These are phyloP conservation scores for Harrya chromipes DNA, from an alignment of 768 basidiomycete genomes.

Conservation along the genomic window DNA sequence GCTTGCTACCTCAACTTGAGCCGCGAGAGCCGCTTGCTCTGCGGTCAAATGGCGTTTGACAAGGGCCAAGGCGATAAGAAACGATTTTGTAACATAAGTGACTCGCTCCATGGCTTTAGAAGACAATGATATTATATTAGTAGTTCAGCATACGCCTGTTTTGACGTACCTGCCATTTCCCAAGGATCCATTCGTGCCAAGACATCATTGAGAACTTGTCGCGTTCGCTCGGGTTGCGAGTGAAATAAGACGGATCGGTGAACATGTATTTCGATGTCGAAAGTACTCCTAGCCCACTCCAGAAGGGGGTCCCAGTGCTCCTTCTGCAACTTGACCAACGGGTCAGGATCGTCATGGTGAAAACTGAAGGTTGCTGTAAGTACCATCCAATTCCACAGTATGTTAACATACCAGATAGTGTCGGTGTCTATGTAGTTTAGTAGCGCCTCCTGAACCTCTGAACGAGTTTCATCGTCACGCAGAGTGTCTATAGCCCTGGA, in stretches of 20 bases:
- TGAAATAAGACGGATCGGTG: constrained; percentile 71
- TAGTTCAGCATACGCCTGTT: background rate
- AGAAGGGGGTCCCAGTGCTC: constrained; percentile 88
- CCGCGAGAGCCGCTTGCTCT: constrained; percentile 80
- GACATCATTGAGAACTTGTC: constrained; percentile 52
- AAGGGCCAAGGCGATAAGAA: constrained; percentile 83
- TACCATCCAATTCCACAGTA: background rate
- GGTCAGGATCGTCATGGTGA: constrained; percentile 72
- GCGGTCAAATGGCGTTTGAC: constrained; percentile 72
- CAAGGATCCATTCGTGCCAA: constrained; percentile 70
- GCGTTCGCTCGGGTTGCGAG: constrained; percentile 68
- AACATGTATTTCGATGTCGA: constrained; percentile 61
- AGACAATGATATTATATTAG: background rate
- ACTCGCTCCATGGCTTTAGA: constrained; percentile 83
- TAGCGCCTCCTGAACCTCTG: constrained; percentile 63
- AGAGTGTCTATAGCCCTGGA: constrained; percentile 88
- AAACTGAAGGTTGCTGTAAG: constrained; percentile 49
- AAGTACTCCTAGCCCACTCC: constrained; percentile 69
- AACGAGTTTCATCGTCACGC: constrained; percentile 49
- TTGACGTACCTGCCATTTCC: constrained; percentile 80
- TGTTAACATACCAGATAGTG: constrained; percentile 69
- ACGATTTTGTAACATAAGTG: constrained; percentile 86
- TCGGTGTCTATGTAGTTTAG: constrained; percentile 92
- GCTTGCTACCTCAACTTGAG: constrained; percentile 90
- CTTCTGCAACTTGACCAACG: constrained; percentile 73